Evolutionary conservation across 768 basidiomycete species (phyloP).

Genomic region (Pleurotus tuber-regium): DNA sequence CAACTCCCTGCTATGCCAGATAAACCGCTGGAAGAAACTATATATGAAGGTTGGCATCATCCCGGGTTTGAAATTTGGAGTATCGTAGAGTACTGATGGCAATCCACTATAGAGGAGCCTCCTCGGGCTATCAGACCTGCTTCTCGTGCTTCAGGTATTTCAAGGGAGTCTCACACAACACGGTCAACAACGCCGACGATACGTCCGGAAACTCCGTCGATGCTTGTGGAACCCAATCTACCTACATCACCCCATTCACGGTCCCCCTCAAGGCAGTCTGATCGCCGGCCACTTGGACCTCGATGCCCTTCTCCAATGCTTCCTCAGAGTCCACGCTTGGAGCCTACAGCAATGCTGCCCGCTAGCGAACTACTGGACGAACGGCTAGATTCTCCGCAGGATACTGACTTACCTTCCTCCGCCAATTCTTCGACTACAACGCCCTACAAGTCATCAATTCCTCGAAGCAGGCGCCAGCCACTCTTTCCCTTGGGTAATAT

Average conservation of each 20-base stretch:
- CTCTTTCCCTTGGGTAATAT: slow-evolving; percentile 52
- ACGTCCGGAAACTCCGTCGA: slow-evolving; percentile 39
- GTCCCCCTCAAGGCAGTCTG: slow-evolving; percentile 45
- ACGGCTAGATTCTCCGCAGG: slow-evolving; percentile 41
- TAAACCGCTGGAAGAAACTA: slow-evolving; percentile 56
- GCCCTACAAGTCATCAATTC: slow-evolving; percentile 45
- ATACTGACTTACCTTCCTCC: slow-evolving; percentile 22
- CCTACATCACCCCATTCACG: slow-evolving; percentile 33
- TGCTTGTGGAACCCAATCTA: slow-evolving; percentile 24
- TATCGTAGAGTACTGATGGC: not conserved
- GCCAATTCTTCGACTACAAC: slow-evolving; percentile 23
- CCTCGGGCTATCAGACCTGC: slow-evolving; percentile 52
- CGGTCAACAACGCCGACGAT: slow-evolving; percentile 48
- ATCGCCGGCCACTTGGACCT: slow-evolving; percentile 70
- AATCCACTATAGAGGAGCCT: slow-evolving; percentile 49
- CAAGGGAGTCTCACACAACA: slow-evolving; percentile 34
- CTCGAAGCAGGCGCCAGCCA: slow-evolving; percentile 70
- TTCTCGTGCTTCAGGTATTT: slow-evolving; percentile 44
- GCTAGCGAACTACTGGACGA: slow-evolving; percentile 38
- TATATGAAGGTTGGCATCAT: slow-evolving; percentile 76
- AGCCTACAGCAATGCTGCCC: slow-evolving; percentile 17
- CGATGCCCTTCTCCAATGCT: slow-evolving; percentile 72
- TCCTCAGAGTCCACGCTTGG: slow-evolving; percentile 35
- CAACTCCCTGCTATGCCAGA: slow-evolving; percentile 39
- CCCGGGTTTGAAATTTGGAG: slow-evolving; percentile 11